These are phyloP conservation scores for Trametes elegans DNA, from an alignment of 768 basidiomycete species.

Conservation along the genomic window DNA sequence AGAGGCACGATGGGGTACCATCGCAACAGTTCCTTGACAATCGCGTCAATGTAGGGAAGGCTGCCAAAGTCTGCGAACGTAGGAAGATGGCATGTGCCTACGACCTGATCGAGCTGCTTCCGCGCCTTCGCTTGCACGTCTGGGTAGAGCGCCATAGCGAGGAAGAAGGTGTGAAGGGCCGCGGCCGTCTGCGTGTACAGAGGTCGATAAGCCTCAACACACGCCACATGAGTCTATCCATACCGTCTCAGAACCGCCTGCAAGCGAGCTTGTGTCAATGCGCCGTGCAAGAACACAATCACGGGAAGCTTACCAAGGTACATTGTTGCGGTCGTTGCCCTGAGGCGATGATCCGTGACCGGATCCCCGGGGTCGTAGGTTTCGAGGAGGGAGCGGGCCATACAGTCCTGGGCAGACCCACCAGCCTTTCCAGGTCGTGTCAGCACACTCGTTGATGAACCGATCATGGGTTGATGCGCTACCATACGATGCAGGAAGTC, in stretches of 20 bases:
- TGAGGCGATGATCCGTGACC: background rate
- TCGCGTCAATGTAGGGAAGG: constrained; percentile 56
- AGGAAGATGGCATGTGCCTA: constrained; percentile 56
- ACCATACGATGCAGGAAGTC: constrained; percentile 16
- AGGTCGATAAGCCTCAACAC: background rate
- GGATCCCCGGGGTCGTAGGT: background rate
- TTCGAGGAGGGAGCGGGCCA: constrained; percentile 1
- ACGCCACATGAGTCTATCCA: background rate
- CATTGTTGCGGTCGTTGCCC: constrained; percentile 10
- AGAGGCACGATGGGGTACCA: constrained; percentile 9
- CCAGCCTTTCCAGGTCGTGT: background rate
- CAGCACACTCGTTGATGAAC: background rate
- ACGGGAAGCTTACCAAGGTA: background rate
- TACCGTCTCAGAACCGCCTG: constrained; percentile 10
- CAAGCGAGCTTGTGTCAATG: background rate
- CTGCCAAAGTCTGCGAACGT: constrained; percentile 48
- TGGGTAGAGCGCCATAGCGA: constrained; percentile 63
- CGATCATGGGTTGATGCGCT: background rate
- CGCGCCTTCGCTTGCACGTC: constrained; percentile 56
- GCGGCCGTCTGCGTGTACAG: constrained; percentile 43
- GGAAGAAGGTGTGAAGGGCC: constrained; percentile 52
- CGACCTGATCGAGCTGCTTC: constrained; percentile 57
- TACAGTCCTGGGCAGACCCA: background rate
- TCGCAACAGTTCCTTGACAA: constrained; percentile 43
- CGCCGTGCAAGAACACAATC: background rate